Evolutionary conservation across 1,284 basidiomycete genomes (phyloP).

Genomic region (Ustilago trichophora): DNA sequence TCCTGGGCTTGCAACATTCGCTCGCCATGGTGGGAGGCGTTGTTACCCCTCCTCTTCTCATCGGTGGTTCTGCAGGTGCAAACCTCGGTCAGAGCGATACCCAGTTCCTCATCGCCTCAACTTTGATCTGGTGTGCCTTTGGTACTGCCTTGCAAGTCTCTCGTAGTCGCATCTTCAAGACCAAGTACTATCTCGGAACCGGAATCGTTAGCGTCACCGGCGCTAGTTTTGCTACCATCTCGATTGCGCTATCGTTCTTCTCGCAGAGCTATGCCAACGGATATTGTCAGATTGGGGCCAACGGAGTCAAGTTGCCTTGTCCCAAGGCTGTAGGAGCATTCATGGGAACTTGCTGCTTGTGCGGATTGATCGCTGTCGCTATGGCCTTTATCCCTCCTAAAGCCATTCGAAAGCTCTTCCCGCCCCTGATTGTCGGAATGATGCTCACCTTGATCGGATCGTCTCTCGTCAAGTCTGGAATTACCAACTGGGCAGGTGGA

Average conservation of each 20-base stretch:
- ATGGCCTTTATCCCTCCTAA: constrained; percentile 39
- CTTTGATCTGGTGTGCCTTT: constrained; percentile 36
- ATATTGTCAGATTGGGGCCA: constrained; percentile 10
- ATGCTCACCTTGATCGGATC: constrained; percentile 37
- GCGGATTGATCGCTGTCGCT: constrained; percentile 21
- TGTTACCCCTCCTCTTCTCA: constrained; percentile 32
- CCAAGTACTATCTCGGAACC: constrained; percentile 36
- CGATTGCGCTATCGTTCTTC: constrained; percentile 35
- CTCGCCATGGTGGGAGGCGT: constrained; percentile 33
- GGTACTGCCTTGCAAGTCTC: constrained; percentile 29
- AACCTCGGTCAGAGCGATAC: constrained; percentile 13
- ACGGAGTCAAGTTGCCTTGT: constrained; percentile 27
- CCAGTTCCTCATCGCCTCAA: constrained; percentile 39
- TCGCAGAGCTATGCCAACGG: constrained; percentile 29
- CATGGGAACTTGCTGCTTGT: constrained; percentile 33
- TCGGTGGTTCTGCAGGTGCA: constrained; percentile 13
- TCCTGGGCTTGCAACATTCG: constrained; percentile 21
- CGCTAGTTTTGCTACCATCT: constrained; percentile 35
- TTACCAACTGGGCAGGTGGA: constrained; percentile 46
- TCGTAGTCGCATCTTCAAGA: constrained; percentile 21
- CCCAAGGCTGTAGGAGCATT: constrained; percentile 31
- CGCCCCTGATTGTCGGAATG: constrained; percentile 41
- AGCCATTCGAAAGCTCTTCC: constrained; percentile 38
- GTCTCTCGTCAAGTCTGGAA: constrained; percentile 24
- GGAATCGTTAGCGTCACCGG: constrained; percentile 37